These are phyloP conservation scores for Chlamydomonas incerta DNA, from an alignment of 139 green algal genomes.

Conservation along the genomic window DNA sequence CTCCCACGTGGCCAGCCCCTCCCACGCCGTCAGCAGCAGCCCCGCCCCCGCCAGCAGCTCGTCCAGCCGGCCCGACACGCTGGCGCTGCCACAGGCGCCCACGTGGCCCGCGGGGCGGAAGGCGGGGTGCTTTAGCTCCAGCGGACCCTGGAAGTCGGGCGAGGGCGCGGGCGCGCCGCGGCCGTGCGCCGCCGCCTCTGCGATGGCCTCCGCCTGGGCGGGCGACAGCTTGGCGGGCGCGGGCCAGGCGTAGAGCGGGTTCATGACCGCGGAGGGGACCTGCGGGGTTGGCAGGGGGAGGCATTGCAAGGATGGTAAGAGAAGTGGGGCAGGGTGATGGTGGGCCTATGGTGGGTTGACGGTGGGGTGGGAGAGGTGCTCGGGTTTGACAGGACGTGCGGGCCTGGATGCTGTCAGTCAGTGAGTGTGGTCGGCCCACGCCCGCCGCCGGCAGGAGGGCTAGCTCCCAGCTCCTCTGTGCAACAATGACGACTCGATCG, in stretches of 20 bases:
- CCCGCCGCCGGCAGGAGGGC: too few species aligned
- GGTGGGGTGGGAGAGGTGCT: too few species aligned
- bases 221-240: not conserved
- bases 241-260: constrained; percentile 8
- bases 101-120: constrained; percentile 33
- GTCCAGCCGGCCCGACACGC: constrained; percentile 14
- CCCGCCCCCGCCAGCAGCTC: constrained; percentile 9
- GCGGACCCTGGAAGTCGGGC: not conserved
- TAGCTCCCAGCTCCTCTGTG: too few species aligned
- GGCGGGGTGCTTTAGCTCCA: constrained; percentile 17
- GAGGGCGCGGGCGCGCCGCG: not conserved
- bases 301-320: too few species aligned
- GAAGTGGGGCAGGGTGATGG: too few species aligned
- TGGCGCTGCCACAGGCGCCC: constrained; percentile 13
- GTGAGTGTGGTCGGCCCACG: too few species aligned
- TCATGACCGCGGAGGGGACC: constrained; percentile 28
- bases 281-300: too few species aligned
- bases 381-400: too few species aligned
- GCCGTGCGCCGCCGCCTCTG: not conserved
- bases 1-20: constrained; percentile 28
- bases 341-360: too few species aligned
- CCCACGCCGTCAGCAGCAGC: constrained; percentile 40
- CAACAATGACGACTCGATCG: too few species aligned
- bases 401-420: too few species aligned
- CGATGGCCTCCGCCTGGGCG: not conserved